Conservation (phyloP, 169 alveolate species). For the Perkinsus marinus region DNA sequence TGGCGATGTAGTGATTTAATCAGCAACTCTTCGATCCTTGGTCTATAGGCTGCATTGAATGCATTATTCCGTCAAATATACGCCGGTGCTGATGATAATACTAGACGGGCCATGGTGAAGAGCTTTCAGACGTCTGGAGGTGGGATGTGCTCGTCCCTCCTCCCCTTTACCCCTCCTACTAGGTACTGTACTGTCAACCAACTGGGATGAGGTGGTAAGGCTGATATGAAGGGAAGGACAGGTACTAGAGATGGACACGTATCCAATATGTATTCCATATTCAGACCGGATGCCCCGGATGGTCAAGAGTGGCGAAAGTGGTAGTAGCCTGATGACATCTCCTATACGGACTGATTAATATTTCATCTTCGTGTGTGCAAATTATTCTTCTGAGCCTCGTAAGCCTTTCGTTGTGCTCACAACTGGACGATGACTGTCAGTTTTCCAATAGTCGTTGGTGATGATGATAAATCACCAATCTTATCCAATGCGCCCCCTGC, state of each 20-base stretch:
- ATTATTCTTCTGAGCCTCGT: no score
- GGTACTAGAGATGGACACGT: background rate
- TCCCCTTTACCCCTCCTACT: no score
- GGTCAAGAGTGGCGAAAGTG: slow-evolving; percentile 54
- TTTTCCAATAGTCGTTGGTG: no score
- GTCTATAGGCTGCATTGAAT: slow-evolving; percentile 52
- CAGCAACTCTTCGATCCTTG: no score
- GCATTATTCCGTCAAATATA: slow-evolving; percentile 62
- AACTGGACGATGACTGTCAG: no score
- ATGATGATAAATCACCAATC: no score
- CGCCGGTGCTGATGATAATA: slow-evolving; percentile 67
- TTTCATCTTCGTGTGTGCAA: no score
- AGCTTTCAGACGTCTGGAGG: slow-evolving; percentile 46
- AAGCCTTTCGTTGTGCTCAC: no score
- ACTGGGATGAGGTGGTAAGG: slow-evolving; percentile 73
- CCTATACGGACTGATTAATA: no score
- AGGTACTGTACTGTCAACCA: slow-evolving; percentile 54
- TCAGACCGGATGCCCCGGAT: slow-evolving; percentile 45
- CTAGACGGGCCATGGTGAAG: slow-evolving; percentile 79
- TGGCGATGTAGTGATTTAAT: slow-evolving; percentile 6
- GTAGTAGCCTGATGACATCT: background rate
- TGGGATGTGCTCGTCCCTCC: no score
- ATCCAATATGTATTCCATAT: background rate
- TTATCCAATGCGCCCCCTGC: no score
- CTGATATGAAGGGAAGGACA: slow-evolving; percentile 74